Evolutionary conservation across 2,329 filamentous ascomycete species (phyloP), one percentile per base, ranked within the genome.

Genomic region (Penicillium glabrum): DNA sequence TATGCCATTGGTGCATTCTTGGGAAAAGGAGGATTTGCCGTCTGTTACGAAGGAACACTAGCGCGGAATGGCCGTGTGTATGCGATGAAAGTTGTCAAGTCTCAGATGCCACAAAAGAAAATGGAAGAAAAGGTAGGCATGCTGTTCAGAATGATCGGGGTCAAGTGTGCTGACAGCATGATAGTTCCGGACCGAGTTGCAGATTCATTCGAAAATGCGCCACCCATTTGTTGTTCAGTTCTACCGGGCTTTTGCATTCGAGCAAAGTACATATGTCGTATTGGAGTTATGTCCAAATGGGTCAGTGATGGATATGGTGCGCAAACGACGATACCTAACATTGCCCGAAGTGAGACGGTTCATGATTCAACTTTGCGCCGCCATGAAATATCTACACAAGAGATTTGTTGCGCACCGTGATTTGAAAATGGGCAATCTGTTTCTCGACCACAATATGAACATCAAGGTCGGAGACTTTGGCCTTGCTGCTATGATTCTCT

Each of bases 401-500:
- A 90, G 96, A 72, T 95, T 93, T 63, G 96, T 99, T 60, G 96
- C 98, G 49, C 95, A 99, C 75, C 87, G 95, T 49, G 95, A 99
- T 75, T 77, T 99, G 66, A 99, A 99, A 77, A 98, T 97, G 82
- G 96, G 95, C 48, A 99, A 99, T 73, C 88, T 99, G 64, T 99
- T 99, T 69, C 82, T 99, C 51, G 95, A 99, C 73, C 86, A 86
- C 53, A 83, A 92, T 64, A 97, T 99, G 93, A 96, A 99, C 69
- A 89, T 96, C 67, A 99, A 99, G 74, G 91, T 99, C 67, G 95
- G 95, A 45, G 95, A 99, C 74, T 99, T 99, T 77, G 95, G 95
- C 3, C 82, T 99, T 54, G 95, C 95, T 29, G 95, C 96, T 27
- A 81, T 99, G 66, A 82, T 98, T 55, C 87, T 98, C 45, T 96